Percentiles rank a stretch among this genome's conserved stretches.
Evolutionary conservation across 1,284 basidiomycete genomes (phyloP).

Genomic region (Pascua guehoae): DNA sequence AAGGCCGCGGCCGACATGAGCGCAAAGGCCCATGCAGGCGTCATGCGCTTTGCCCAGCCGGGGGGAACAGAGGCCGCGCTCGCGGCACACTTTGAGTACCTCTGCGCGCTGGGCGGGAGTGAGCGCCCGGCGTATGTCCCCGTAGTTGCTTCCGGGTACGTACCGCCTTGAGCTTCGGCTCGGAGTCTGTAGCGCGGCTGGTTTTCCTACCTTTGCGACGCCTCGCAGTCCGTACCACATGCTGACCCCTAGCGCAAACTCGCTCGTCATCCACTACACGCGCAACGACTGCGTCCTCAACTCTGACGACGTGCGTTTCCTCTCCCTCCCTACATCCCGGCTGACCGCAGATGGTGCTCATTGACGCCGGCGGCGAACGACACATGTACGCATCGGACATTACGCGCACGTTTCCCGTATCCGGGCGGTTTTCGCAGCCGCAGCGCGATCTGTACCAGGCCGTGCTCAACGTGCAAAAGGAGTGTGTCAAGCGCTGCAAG

Average conservation of each 20-base stretch:
- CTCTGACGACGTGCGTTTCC: constrained; percentile 57
- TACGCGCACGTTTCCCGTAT: constrained; percentile 86
- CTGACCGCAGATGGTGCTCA: constrained; percentile 59
- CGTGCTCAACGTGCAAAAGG: constrained; percentile 55
- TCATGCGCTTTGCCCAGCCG: constrained; percentile 72
- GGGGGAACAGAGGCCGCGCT: constrained; percentile 70
- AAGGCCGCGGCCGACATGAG: constrained; percentile 51
- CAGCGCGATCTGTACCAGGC: constrained; percentile 83
- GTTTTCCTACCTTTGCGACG: too few species aligned
- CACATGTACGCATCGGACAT: constrained; percentile 95
- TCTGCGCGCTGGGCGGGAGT: constrained; percentile 71
- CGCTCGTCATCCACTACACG: constrained; percentile 87
- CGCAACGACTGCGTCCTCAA: constrained; percentile 74
- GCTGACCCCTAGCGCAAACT: constrained; percentile 56
- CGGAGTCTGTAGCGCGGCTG: constrained; percentile 44
- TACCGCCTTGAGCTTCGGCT: too few species aligned
- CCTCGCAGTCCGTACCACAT: constrained; percentile 45
- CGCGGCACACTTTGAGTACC: constrained; percentile 83
- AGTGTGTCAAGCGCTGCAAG: constrained; percentile 50
- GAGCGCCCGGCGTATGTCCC: constrained; percentile 88
- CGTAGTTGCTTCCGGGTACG: constrained; percentile 79
- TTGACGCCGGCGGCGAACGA: constrained; percentile 88
- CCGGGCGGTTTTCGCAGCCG: constrained; percentile 70
- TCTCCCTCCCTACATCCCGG: not conserved
- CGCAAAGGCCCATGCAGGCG: constrained; percentile 47